phyloP scores from a whole-genome alignment of 2,329 filamentous ascomycete genomes.

The Aspergillus pseudoterreus region DNA sequence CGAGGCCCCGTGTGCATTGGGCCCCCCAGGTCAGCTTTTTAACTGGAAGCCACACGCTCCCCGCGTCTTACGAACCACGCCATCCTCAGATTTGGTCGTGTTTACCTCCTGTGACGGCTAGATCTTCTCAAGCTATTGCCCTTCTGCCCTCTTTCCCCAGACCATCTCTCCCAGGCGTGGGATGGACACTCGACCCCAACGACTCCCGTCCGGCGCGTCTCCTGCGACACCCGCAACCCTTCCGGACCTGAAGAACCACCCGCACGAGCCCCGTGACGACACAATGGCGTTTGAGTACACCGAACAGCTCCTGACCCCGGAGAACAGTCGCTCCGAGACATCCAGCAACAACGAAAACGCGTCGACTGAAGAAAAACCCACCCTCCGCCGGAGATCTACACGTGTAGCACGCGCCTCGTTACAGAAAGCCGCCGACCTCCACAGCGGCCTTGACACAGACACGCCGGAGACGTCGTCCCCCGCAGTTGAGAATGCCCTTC shows the following conservation, averaged over 20 bases:
- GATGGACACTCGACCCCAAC: slow-evolving; percentile 28
- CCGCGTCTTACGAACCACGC: slow-evolving; percentile 2
- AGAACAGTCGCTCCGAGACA: slow-evolving; percentile 42
- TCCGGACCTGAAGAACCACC: slow-evolving; percentile 23
- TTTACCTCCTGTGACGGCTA: neutral
- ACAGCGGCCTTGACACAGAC: slow-evolving; percentile 20
- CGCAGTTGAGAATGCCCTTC: slow-evolving; percentile 24
- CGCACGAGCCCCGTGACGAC: slow-evolving; percentile 26
- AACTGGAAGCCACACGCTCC: neutral
- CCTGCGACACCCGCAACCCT: slow-evolving; percentile 27
- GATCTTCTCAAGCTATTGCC: neutral
- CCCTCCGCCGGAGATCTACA: slow-evolving; percentile 32
- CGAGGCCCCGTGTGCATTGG: slow-evolving; percentile 2
- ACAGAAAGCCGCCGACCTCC: slow-evolving; percentile 26
- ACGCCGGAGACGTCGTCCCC: slow-evolving; percentile 17
- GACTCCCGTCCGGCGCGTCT: slow-evolving; percentile 26
- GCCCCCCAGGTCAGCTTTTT: slow-evolving; percentile 7
- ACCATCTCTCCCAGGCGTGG: slow-evolving; percentile 2
- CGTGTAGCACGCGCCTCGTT: slow-evolving; percentile 40
- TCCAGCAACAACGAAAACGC: slow-evolving; percentile 39
- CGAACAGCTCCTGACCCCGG: slow-evolving; percentile 41
- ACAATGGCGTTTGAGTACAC: slow-evolving; percentile 33
- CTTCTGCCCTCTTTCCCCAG: neutral
- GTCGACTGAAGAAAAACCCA: slow-evolving; percentile 30
- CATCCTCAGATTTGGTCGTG: neutral